Percentiles rank a stretch among this genome's conserved stretches.
Conservation (phyloP, 2,329 filamentous ascomycete species). For the Torrubiellomyces zombiae region DNA sequence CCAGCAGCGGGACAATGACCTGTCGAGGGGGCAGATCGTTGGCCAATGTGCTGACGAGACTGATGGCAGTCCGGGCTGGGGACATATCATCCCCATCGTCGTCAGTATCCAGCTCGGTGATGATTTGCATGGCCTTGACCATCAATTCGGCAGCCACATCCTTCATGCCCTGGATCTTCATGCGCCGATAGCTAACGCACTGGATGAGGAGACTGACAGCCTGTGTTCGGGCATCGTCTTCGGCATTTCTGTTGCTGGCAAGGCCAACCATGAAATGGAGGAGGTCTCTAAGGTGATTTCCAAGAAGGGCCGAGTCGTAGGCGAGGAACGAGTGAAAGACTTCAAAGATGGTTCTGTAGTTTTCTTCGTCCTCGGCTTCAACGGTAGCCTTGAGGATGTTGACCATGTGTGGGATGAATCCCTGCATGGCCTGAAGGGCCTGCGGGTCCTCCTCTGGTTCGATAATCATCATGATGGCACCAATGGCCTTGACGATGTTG, state of each 20-base stretch:
- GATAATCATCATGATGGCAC: conserved; percentile 72
- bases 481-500: conserved; percentile 84
- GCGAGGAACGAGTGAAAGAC: conserved; percentile 91
- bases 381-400: conserved; percentile 74
- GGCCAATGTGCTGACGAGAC: conserved; percentile 76
- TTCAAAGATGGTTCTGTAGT: conserved; percentile 80
- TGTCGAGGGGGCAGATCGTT: conserved; percentile 82
- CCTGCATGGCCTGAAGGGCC: conserved; percentile 58
- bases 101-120: conserved; percentile 71
- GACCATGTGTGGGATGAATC: conserved; percentile 75
- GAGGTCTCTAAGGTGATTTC: conserved; percentile 74
- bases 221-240: conserved; percentile 77
- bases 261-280: conserved; percentile 89
- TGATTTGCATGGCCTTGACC: conserved; percentile 71
- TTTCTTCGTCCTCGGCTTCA: conserved; percentile 66
- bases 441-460: conserved; percentile 72
- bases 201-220: conserved; percentile 90
- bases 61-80: conserved; percentile 69
- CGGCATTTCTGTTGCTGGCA: conserved; percentile 55
- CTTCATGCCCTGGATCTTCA: conserved; percentile 85
- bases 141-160: conserved; percentile 75
- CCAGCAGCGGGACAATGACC: conserved; percentile 81
- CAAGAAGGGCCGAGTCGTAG: conserved; percentile 72
- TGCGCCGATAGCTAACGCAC: conserved; percentile 76
- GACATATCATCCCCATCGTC: conserved; percentile 63